Evolutionary conservation across 345 rosid genomes (phyloP), one percentile per base, ranked within the genome.

Genomic region (Syzygium grande): DNA sequence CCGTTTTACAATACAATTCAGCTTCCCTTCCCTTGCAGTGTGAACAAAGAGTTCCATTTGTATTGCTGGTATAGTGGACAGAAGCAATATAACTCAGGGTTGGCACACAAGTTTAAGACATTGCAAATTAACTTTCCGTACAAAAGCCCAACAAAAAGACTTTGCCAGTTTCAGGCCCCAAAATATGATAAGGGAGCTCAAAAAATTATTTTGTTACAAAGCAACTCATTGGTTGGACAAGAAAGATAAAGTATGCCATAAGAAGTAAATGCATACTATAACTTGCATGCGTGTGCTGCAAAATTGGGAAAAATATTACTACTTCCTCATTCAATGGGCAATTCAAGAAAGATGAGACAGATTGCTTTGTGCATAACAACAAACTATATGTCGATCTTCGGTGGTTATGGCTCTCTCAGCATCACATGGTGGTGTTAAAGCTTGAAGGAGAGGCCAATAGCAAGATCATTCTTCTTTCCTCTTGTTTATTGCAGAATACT

Each of bases 1-100:
- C 99, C 78, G 98, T 93, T 90, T 94, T 96, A 90, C 95, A 94
- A 89, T 96, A 96, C 85, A 96, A 90, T 89, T 96, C 99, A 29
- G 99, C 97, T 91, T 98, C 98, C 92, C 99, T 94, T 89, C 98
- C 98, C 88, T 96, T 96, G 95, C 99, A 96, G 89, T 93, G 94
- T 51, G 96, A 87, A 91, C 99, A 96, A 34, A 98, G 91, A 68
- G 98, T 96, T 90, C 88, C 92, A 56, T 93, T 95, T 34, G 91
- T 34, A 84, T 92, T 89, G 88, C 98, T 94, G 94, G 84, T 87
- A 53, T 78, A 63, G 87, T 86, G 89, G 22, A 56, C 51, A 52
- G 22, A 11, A 80, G 49, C 14, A 38, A 8, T 46, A 46, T 80
- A 30, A 29, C 46, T 78, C 30, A 38, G 41, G 49, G 46, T 85